phyloP scores from a whole-genome alignment of 176 grass and related monocot species.

The Phyllostachys edulis region DNA sequence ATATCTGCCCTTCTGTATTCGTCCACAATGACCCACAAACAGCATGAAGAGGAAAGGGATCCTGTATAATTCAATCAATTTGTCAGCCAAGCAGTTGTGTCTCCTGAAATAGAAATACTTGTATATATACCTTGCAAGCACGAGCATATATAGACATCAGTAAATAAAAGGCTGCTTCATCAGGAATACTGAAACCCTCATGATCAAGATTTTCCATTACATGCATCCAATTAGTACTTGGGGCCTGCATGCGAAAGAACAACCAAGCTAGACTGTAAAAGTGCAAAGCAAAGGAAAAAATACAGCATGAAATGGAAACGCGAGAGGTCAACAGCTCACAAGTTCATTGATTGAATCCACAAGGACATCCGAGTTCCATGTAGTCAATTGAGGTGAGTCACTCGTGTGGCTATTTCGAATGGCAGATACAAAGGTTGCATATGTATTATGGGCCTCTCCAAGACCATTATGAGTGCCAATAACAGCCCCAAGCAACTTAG shows the following conservation, averaged over 20 bases:
- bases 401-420: slow-evolving; percentile 47
- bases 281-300: slow-evolving; percentile 15
- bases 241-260: slow-evolving; percentile 50
- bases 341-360: slow-evolving; percentile 76
- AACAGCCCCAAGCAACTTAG: slow-evolving; percentile 82
- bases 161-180: slow-evolving; percentile 64
- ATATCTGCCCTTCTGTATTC: slow-evolving; percentile 79
- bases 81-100: slow-evolving; percentile 27
- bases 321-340: slow-evolving; percentile 47
- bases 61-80: slow-evolving; percentile 45
- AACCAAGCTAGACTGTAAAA: slow-evolving; percentile 28
- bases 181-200: slow-evolving; percentile 75
- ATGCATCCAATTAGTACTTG: slow-evolving; percentile 65
- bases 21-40: slow-evolving; percentile 85
- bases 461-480: slow-evolving; percentile 53
- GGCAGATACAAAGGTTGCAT: slow-evolving; percentile 64
- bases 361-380: slow-evolving; percentile 73
- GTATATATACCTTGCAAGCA: slow-evolving; percentile 59
- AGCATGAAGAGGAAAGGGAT: slow-evolving; percentile 83
- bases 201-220: slow-evolving; percentile 86
- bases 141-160: slow-evolving; percentile 67
- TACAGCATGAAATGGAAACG: slow-evolving; percentile 1
- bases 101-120: slow-evolving; percentile 14
- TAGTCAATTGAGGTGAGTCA: slow-evolving; percentile 48
- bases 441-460: slow-evolving; percentile 50